Evolutionary conservation across 805 yeast genomes (phyloP), one percentile per base, ranked within the genome.

Genomic region (Suhomyces sp.): DNA sequence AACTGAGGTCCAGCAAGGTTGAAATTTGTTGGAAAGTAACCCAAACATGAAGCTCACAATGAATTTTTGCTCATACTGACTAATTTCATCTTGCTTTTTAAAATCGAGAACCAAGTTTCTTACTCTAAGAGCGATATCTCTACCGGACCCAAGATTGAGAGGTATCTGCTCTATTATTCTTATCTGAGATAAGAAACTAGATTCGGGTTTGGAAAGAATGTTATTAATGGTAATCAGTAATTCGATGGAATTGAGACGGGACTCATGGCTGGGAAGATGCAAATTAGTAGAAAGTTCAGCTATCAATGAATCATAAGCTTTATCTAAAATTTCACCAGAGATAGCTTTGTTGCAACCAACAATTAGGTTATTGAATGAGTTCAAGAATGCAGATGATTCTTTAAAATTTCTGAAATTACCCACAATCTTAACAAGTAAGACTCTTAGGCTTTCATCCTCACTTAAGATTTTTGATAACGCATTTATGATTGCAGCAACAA

Each of bases 1-100:
- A 1, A 88, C 87, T 5, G 87, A 90, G 17, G 82, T 79, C 96
- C 97, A 91, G 12, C 87, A 78, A 0, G 98, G 98, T 52, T 90
- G 87, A 60, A 93, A 90, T 53, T 82, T 81, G 33, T 85, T 84
- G 4, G 90, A 76, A 44, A 92, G 69, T 54, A 88, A 77, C 33
- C 98, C 98, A 50, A 74, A 64, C 22, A 68, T 49, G 49, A 60
- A 74, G 27, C 63, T 59, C 58, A 87, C 79, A 38, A 70, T 53
- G 8, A 64, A 46, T 5, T 48, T 48, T 15, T 61, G 55, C 15
- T 65, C 68, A 5, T 62, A 41, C 0, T 49, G 48, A 5, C 63
- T 46, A 6, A 58, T 54, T 12, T 50, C 48, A 9, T 35, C 23
- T 22, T 76, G 38, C 13, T 66, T 62, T 42, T 69, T 61, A 61